These are phyloP conservation scores for Chrysoporthe austroafricana DNA, from an alignment of 2,329 filamentous ascomycete genomes.

Conservation along the genomic window DNA sequence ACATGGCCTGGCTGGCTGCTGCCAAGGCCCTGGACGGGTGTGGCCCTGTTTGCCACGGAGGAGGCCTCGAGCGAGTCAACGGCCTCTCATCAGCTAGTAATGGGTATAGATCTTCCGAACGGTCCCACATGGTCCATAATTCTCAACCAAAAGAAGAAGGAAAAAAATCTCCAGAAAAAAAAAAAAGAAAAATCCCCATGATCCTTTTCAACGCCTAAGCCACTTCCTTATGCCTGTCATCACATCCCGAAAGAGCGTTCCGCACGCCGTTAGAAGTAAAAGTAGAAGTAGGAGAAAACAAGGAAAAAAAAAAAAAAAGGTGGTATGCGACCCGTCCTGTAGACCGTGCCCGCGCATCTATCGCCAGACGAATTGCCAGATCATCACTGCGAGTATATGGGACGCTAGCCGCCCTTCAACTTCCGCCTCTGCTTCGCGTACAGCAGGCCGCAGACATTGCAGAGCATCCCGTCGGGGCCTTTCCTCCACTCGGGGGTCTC, in stretches of 20 bases:
- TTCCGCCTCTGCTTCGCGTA: slow-evolving; percentile 27
- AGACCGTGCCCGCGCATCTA: not conserved
- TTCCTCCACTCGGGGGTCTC: slow-evolving; percentile 30
- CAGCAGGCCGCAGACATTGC: slow-evolving; percentile 29
- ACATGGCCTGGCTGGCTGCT: not conserved
- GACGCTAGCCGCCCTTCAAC: slow-evolving; percentile 10
- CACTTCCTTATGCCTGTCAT: slow-evolving; percentile 3
- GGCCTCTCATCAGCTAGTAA: not conserved
- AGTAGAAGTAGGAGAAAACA: not conserved
- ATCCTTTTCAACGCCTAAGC: slow-evolving; percentile 12
- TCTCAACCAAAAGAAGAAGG: not conserved
- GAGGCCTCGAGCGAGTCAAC: not conserved
- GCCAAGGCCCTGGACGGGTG: not conserved
- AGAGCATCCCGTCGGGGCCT: slow-evolving; percentile 28
- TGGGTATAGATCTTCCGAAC: slow-evolving; percentile 4
- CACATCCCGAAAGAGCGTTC: not conserved
- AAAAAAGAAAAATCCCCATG: not conserved
- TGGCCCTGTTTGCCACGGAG: not conserved
- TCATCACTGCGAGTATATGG: not conserved
- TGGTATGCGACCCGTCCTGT: not conserved
- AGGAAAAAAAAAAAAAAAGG: not conserved
- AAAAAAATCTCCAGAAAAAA: not conserved
- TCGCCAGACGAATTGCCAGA: not conserved
- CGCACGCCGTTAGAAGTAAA: too few relatives aligned
- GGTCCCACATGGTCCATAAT: not conserved